Evolutionary conservation across 345 rosid genomes (phyloP), one percentile per base, ranked within the genome.

Genomic region (Salix viminalis): DNA sequence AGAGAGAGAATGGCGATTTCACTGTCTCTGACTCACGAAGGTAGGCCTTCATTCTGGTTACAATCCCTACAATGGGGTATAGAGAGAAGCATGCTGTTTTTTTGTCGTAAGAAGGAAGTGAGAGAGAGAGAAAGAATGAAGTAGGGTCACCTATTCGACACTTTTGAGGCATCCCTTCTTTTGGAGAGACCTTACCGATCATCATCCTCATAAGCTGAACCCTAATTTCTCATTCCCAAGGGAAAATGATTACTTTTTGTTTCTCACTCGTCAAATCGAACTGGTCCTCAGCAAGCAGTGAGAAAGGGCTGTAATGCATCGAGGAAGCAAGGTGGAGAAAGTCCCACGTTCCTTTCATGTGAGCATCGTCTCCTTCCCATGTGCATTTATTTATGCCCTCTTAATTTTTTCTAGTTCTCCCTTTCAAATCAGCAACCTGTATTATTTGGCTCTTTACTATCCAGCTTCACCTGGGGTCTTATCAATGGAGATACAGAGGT

Each of bases 341-440:
- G 36, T 48, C 26, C 30, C 65, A 69, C 24, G 72, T 76, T 39
- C 39, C 41, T 56, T 67, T 54, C 78, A 67, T 56, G 73, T 84
- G 87, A 66, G 80, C 39, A 23, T 26, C 74, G 84, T 86, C 82
- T 64, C 76, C 78, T 46, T 72, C 81, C 81, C 87, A 82, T 86
- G 89, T 86, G 87, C 83, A 71, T 70, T 77, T 44, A 75, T 66
- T 65, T n/a, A 61, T 41, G 0, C 13, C 36, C 64, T 46, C 28
- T 42, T 46, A 11, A 56, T 67, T 72, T 76, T 75, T 41, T 34
- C 13, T 16, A n/a, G 34, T 14, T 60, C 68, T 61, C 42, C 60
- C 42, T 34, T 34, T 61, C 28, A 44, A 54, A 37, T 65, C 50
- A 37, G 12, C n/a, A 70, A 12, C n/a, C 65, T 15, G 39, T 58